Base-by-base conservation (phyloP, 371 early-diverging fungal genomes). In the Mucor circinelloides region DNA sequence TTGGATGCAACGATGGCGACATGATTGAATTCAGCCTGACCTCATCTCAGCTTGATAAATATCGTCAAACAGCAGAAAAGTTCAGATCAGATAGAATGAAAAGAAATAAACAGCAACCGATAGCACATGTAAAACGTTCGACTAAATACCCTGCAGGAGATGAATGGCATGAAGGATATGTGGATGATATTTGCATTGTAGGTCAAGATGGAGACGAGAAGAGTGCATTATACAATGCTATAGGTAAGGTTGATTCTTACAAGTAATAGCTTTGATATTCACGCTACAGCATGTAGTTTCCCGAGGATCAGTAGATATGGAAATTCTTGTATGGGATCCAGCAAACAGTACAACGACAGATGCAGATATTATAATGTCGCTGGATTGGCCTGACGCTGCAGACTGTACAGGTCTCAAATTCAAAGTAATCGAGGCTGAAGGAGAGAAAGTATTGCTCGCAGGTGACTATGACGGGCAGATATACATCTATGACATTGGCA, bases 161-260 rank as follows among this genome's bases (percentile, higher is more conserved):
- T 44, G 88, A 86, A 63, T 88, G 87, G 87, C 88, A 88, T 68
- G 85, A 81, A 40, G 85, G 86, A 1, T 75, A 86, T 54, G 68
- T 88, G 6, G 88, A 88, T 63, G 88, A 86, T 66, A 72, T 88
- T 13, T 69, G 63, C 56, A 71, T 79, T 15, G 10, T 81, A 1
- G 79, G 78, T 7, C 77, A 78, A 52, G 69, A 74, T 27, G 64
- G 66, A 8, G 42, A 67, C 7, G 23, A 27, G 4, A n/a, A 58
- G 0, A 38, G 68, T 42, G 27, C 25, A 58, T 38, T 75, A 21
- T 55, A 66, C 15, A 66, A 69, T 23, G 50, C 48, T n/a, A 66
- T 73, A 15, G 62, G 71, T 71, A 67, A 42, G 31, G 38, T 31
- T 34, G 21, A 65, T 17, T 23, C 12, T 23, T 6, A 56, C 27